Evolutionary conservation across 2,329 filamentous ascomycete species (phyloP).

Genomic region (Metarhizium sp.): DNA sequence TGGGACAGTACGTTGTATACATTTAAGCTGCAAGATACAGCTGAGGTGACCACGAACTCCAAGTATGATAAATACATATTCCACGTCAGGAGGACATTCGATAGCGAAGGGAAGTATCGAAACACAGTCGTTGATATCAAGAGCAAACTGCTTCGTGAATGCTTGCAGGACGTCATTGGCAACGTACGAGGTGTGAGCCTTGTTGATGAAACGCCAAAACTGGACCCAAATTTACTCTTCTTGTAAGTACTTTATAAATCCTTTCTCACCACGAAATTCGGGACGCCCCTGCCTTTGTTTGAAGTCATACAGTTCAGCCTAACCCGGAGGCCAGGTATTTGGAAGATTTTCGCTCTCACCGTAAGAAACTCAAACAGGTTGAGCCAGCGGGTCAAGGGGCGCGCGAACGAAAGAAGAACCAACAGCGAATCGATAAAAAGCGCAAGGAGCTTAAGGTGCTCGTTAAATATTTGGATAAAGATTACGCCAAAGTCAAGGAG

Average conservation of each 20-base stretch:
- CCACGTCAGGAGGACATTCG: constrained; percentile 72
- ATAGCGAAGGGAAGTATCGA: constrained; percentile 74
- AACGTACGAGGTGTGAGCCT: constrained; percentile 52
- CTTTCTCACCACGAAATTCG: neutral
- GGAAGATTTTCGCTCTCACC: constrained; percentile 59
- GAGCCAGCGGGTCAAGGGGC: constrained; percentile 38
- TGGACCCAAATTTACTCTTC: constrained; percentile 64
- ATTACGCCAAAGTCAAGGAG: constrained; percentile 71
- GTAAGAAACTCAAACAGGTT: constrained; percentile 54
- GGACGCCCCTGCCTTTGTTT: neutral
- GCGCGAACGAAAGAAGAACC: constrained; percentile 51
- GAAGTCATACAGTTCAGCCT: neutral
- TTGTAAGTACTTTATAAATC: constrained; percentile 30
- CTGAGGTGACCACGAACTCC: constrained; percentile 32
- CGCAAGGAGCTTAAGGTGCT: constrained; percentile 61
- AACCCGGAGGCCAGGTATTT: constrained; percentile 45
- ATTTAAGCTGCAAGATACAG: constrained; percentile 46
- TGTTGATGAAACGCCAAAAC: constrained; percentile 67
- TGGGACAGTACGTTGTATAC: constrained; percentile 42
- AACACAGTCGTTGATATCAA: constrained; percentile 73
- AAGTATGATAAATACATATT: constrained; percentile 75
- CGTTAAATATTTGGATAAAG: constrained; percentile 67
- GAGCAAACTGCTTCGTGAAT: constrained; percentile 67
- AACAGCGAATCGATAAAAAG: constrained; percentile 49
- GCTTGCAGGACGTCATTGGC: constrained; percentile 32